phyloP scores from a whole-genome alignment of 192 early-diverging fungal genomes.

The Backusella macrospora region DNA sequence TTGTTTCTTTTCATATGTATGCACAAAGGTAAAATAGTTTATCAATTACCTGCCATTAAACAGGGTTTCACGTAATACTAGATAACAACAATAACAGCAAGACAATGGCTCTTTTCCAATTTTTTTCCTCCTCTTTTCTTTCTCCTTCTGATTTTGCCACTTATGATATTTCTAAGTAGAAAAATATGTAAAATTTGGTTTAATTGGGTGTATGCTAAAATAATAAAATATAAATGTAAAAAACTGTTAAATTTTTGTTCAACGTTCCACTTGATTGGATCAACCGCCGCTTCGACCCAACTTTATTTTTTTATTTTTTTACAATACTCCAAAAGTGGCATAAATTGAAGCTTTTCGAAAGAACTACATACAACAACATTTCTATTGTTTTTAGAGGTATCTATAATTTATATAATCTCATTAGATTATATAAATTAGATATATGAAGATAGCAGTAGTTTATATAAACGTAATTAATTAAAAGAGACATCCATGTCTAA shows the following conservation, averaged over 20 bases:
- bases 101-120: background rate
- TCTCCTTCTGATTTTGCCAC: background rate
- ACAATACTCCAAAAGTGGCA: background rate
- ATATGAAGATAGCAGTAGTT: background rate
- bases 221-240: background rate
- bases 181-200: background rate
- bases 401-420: background rate
- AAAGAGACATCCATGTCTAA: background rate
- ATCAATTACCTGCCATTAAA: background rate
- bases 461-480: background rate
- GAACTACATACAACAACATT: background rate
- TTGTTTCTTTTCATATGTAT: background rate
- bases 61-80: background rate
- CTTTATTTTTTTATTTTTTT: background rate
- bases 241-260: background rate
- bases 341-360: background rate
- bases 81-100: background rate
- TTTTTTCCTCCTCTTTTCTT: background rate
- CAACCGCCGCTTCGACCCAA: background rate
- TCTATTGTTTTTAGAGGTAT: too few species aligned
- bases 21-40: background rate
- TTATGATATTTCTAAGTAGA: background rate
- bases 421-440: background rate
- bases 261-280: conserved; percentile 7
- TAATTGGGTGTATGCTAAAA: background rate